phyloP scores from a whole-genome alignment of 805 yeast genomes.

The Schizosaccharomyces japonicus region DNA sequence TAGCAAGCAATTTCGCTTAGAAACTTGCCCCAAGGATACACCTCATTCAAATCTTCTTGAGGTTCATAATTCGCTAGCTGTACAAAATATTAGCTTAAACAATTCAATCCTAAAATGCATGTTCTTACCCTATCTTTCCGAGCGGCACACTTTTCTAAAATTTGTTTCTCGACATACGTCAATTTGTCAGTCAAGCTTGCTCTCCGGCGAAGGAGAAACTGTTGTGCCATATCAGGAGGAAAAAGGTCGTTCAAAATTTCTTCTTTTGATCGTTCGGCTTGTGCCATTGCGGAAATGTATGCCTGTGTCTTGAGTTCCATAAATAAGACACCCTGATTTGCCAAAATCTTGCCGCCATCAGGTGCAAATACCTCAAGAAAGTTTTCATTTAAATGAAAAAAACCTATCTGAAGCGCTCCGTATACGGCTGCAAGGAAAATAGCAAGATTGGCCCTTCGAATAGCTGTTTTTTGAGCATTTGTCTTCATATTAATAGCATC shows the following conservation, averaged over 20 bases:
- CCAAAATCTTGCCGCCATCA: constrained; percentile 35
- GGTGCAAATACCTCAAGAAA: constrained; percentile 79
- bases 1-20: constrained; percentile 1
- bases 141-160: not conserved
- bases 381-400: constrained; percentile 60
- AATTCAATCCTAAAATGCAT: too few species aligned
- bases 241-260: constrained; percentile 56
- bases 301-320: constrained; percentile 89
- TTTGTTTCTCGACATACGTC: not conserved
- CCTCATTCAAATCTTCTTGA: not conserved
- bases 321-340: constrained; percentile 49
- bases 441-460: constrained; percentile 68
- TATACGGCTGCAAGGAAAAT: constrained; percentile 72
- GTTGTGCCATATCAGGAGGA: constrained; percentile 34
- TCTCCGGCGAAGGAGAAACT: constrained; percentile 15
- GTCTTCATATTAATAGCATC: constrained; percentile 23
- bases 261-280: constrained; percentile 30
- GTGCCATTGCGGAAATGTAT: constrained; percentile 61
- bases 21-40: constrained; percentile 1
- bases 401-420: constrained; percentile 68
- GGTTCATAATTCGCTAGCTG: not conserved
- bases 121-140: constrained; percentile 1
- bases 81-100: too few species aligned
- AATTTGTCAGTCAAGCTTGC: not conserved
- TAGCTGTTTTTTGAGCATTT: constrained; percentile 23